phyloP scores from a whole-genome alignment of 257 asterid genomes.

The Perilla frutescens region DNA sequence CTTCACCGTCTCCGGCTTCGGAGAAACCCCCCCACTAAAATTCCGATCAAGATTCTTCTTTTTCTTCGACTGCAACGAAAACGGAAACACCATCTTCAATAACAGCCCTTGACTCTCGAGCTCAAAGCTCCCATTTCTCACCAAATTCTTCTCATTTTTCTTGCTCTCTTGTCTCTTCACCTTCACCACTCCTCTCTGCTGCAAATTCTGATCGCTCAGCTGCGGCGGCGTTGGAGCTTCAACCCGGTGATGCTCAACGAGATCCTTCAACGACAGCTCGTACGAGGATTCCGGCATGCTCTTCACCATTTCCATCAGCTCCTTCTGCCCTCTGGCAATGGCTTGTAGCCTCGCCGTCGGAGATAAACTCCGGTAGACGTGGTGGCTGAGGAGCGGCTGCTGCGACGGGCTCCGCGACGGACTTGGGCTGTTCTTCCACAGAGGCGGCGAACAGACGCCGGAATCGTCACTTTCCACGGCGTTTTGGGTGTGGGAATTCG shows the following conservation, averaged over 20 bases:
- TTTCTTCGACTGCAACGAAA: conserved; percentile 50
- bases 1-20: conserved; percentile 50
- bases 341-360: conserved; percentile 72
- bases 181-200: conserved; percentile 38
- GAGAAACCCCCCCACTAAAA: conserved; percentile 53
- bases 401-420: conserved; percentile 39
- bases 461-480: conserved; percentile 50
- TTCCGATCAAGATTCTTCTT: conserved; percentile 40
- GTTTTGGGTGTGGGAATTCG: conserved; percentile 30
- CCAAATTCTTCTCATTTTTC: conserved; percentile 39
- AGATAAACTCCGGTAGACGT: conserved; percentile 43
- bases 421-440: conserved; percentile 61
- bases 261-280: conserved; percentile 78
- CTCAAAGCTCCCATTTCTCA: conserved; percentile 51
- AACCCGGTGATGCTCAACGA: conserved; percentile 59
- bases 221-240: conserved; percentile 28
- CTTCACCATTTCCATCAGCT: conserved; percentile 92
- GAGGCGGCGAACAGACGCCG: conserved; percentile 74
- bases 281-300: conserved; percentile 81
- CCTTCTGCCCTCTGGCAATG: conserved; percentile 76
- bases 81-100: conserved; percentile 72
- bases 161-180: conserved; percentile 45
- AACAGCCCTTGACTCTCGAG: conserved; percentile 61
- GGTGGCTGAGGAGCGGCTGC: conserved; percentile 48
- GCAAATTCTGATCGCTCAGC: conserved; percentile 20